Percentiles rank a stretch among this genome's conserved stretches.
Conservation (phyloP, 768 basidiomycete species). For the Trametes coccinea region DNA sequence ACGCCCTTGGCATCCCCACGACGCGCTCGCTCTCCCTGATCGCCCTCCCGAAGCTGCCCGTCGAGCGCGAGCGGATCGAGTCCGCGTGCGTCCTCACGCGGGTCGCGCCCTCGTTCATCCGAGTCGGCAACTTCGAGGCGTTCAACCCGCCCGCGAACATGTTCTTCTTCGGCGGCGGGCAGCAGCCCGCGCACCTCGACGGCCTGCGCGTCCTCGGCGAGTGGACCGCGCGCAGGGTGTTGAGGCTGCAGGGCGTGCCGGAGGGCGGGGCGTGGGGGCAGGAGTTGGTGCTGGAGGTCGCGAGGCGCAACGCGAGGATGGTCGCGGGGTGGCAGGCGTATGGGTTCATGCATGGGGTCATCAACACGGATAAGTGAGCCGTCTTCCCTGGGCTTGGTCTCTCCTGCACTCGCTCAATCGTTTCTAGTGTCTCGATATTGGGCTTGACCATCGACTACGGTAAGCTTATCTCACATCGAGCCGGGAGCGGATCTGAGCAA, state of each 20-base stretch:
- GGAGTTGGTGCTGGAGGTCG: slow-evolving; percentile 72
- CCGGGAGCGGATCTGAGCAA: too few relatives aligned
- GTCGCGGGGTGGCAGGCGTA: slow-evolving; percentile 95
- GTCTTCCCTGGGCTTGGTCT: neutral
- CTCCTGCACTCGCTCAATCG: neutral
- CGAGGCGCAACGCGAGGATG: slow-evolving; percentile 86
- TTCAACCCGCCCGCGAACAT: slow-evolving; percentile 65
- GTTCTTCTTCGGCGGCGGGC: slow-evolving; percentile 76
- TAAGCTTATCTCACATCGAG: slow-evolving; percentile 22
- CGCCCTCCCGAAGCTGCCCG: slow-evolving; percentile 69
- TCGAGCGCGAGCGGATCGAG: slow-evolving; percentile 74
- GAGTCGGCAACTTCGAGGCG: slow-evolving; percentile 90
- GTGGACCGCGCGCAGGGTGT: slow-evolving; percentile 67
- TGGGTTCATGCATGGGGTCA: slow-evolving; percentile 95
- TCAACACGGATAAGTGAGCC: slow-evolving; percentile 92
- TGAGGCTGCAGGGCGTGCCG: slow-evolving; percentile 46
- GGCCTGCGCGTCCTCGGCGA: slow-evolving; percentile 72
- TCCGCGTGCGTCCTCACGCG: slow-evolving; percentile 75
- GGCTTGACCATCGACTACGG: slow-evolving; percentile 81
- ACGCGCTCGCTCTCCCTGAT: slow-evolving; percentile 84
- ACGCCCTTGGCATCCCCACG: slow-evolving; percentile 86
- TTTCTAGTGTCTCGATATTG: slow-evolving; percentile 63
- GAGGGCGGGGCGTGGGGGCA: slow-evolving; percentile 60
- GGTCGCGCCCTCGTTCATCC: slow-evolving; percentile 86
- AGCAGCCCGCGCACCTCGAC: slow-evolving; percentile 75